Percentiles rank a stretch among this genome's conserved stretches.
Evolutionary conservation across 192 early-diverging fungal genomes (phyloP).

Genomic region (Coemansia sp.): DNA sequence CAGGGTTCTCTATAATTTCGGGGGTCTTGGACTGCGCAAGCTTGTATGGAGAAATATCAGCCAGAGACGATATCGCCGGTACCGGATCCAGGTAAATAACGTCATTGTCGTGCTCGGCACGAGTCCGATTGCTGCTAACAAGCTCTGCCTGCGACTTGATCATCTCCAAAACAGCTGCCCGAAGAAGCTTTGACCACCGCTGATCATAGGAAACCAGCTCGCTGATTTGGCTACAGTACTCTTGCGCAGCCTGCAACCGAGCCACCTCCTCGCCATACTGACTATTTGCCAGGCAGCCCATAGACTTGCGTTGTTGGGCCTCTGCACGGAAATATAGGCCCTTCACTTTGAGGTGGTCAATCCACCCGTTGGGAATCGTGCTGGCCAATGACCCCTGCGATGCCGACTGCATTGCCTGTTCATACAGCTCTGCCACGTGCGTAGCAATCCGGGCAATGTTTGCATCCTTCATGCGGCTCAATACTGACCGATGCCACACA

Average conservation of each 20-base stretch:
- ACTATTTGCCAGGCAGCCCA: conserved; percentile 68
- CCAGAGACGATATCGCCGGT: conserved; percentile 60
- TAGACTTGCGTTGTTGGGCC: conserved; percentile 75
- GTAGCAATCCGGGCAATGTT: conserved; percentile 74
- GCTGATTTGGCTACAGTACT: conserved; percentile 31
- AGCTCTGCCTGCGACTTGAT: conserved; percentile 50
- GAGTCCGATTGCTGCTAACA: conserved; percentile 52
- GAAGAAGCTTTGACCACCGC: conserved; percentile 40
- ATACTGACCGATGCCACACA: conserved; percentile 82
- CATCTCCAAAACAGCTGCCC: conserved; percentile 32
- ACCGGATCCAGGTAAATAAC: conserved; percentile 84
- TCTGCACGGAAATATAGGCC: conserved; percentile 71
- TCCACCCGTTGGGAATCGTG: conserved; percentile 65
- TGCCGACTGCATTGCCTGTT: conserved; percentile 64
- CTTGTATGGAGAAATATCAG: conserved; percentile 62
- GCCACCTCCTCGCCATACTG: conserved; percentile 88
- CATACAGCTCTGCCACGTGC: conserved; percentile 73
- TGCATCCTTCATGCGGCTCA: conserved; percentile 77
- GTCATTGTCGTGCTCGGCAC: conserved; percentile 88
- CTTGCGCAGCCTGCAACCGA: conserved; percentile 56
- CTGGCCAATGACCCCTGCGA: conserved; percentile 56
- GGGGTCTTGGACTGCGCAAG: conserved; percentile 70
- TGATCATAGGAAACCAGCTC: conserved; percentile 40
- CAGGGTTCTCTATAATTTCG: conserved; percentile 63
- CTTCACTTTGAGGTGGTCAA: conserved; percentile 73